phyloP scores from a whole-genome alignment of 1,284 basidiomycete species.

The Sparassis latifolia region DNA sequence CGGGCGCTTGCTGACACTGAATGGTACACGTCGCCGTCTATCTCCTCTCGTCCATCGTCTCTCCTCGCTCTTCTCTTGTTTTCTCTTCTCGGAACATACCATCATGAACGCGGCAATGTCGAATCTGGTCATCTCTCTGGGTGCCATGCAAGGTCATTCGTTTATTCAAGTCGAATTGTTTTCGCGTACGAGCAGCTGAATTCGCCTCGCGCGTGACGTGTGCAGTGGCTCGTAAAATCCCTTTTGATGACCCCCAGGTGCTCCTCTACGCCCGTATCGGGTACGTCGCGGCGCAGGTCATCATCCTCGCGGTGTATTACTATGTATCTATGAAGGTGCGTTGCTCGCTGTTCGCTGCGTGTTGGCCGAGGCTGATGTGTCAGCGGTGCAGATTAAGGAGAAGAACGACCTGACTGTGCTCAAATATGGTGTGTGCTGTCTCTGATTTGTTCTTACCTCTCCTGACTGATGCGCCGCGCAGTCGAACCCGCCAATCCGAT shows the following conservation, averaged over 20 bases:
- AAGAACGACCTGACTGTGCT: slow-evolving; percentile 95
- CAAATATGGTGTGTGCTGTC: slow-evolving; percentile 70
- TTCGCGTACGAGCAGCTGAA: too few relatives aligned
- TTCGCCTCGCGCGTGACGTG: slow-evolving; percentile 1
- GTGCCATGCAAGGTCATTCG: slow-evolving; percentile 77
- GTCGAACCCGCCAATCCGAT: slow-evolving; percentile 58
- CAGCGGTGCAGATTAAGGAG: slow-evolving; percentile 66
- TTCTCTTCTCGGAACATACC: neutral
- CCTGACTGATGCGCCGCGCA: slow-evolving; percentile 21
- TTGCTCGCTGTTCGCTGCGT: neutral
- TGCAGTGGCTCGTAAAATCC: slow-evolving; percentile 83
- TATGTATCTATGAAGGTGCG: slow-evolving; percentile 61
- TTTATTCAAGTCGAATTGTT: neutral
- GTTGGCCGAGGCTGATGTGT: neutral
- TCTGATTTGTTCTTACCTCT: neutral
- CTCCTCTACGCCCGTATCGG: slow-evolving; percentile 81
- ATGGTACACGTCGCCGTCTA: too few relatives aligned
- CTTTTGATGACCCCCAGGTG: slow-evolving; percentile 84
- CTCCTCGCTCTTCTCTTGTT: too few relatives aligned
- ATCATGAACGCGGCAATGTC: slow-evolving; percentile 36
- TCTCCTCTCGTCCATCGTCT: too few relatives aligned
- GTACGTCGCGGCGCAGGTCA: slow-evolving; percentile 72
- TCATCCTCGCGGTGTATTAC: slow-evolving; percentile 74
- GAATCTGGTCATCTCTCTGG: slow-evolving; percentile 83
- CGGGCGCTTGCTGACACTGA: too few relatives aligned